Evolutionary conservation across 495 filamentous ascomycete genomes (phyloP).

Genomic region (Penicillium pulvis): DNA sequence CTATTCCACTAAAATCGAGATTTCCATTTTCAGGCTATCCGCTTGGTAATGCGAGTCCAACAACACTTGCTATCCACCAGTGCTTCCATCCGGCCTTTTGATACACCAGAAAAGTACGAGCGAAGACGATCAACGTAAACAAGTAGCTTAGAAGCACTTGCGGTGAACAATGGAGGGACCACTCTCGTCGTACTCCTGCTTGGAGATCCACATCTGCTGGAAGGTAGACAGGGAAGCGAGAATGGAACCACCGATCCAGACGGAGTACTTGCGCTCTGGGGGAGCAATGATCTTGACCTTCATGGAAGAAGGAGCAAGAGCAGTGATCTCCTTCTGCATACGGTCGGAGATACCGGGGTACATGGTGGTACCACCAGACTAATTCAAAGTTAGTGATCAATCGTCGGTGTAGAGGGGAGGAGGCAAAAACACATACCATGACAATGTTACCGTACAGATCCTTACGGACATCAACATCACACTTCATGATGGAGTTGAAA

Average conservation of each 20-base stretch:
- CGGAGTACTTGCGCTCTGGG: constrained; percentile 81
- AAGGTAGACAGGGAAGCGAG: constrained; percentile 98
- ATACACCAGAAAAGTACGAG: constrained; percentile 54
- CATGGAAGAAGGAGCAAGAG: constrained; percentile 95
- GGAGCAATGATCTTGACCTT: constrained; percentile 81
- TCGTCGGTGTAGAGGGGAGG: constrained; percentile 5
- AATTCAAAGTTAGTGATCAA: constrained; percentile 16
- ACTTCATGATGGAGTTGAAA: constrained; percentile 99
- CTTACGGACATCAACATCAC: constrained; percentile 99
- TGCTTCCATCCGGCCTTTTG: constrained; percentile 50
- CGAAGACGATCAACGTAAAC: constrained; percentile 43
- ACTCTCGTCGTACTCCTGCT: constrained; percentile 99
- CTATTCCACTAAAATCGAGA: constrained; percentile 53
- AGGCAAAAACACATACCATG: constrained; percentile 68
- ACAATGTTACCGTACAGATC: constrained; percentile 99
- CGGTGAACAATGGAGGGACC: constrained; percentile 99
- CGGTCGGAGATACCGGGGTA: constrained; percentile 99
- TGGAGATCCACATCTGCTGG: constrained; percentile 99
- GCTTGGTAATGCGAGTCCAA: constrained; percentile 52
- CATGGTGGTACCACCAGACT: constrained; percentile 99
- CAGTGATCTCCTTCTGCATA: constrained; percentile 99
- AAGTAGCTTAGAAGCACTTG: constrained; percentile 95
- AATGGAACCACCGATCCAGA: constrained; percentile 99
- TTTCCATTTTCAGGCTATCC: constrained; percentile 52
- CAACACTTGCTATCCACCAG: constrained; percentile 45